A percentile compares a stretch with the other conserved stretches of the same genome.
phyloP scores from a whole-genome alignment of 2,329 filamentous ascomycete genomes.

The Pyrenochaeta sp. region DNA sequence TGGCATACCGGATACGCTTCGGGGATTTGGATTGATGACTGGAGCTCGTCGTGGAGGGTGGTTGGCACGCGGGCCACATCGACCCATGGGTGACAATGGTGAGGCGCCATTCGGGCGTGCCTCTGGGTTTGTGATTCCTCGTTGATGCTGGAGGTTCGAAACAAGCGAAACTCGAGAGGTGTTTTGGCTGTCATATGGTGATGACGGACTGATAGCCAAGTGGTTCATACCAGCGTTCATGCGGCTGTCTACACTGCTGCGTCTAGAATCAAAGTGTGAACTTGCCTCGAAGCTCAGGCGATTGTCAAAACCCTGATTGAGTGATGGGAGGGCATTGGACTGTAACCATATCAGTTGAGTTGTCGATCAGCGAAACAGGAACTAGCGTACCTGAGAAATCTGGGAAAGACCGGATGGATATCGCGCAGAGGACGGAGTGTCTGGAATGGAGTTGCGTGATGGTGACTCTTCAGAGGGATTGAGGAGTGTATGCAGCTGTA shows the following conservation, averaged over 20 bases:
- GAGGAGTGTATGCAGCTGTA: slow-evolving; percentile 60
- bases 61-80: slow-evolving; percentile 43
- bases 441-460: slow-evolving; percentile 52
- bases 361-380: neutral
- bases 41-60: slow-evolving; percentile 69
- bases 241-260: slow-evolving; percentile 82
- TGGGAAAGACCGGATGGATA: slow-evolving; percentile 43
- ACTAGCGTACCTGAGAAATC: slow-evolving; percentile 31
- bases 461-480: slow-evolving; percentile 60
- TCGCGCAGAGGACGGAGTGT: slow-evolving; percentile 52
- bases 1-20: slow-evolving; percentile 71
- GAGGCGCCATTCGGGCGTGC: slow-evolving; percentile 53
- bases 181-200: slow-evolving; percentile 80
- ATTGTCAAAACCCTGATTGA: slow-evolving; percentile 63
- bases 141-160: slow-evolving; percentile 72
- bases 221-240: slow-evolving; percentile 77
- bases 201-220: slow-evolving; percentile 71
- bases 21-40: slow-evolving; percentile 73
- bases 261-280: slow-evolving; percentile 65
- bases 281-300: slow-evolving; percentile 60
- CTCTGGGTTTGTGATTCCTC: slow-evolving; percentile 49
- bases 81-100: slow-evolving; percentile 57
- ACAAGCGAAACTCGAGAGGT: slow-evolving; percentile 79
- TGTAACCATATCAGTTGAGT: slow-evolving; percentile 30
- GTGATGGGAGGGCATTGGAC: slow-evolving; percentile 60